Conservation (phyloP, 1,284 basidiomycete species). For the Cutaneotrichosporon arboriforme region DNA sequence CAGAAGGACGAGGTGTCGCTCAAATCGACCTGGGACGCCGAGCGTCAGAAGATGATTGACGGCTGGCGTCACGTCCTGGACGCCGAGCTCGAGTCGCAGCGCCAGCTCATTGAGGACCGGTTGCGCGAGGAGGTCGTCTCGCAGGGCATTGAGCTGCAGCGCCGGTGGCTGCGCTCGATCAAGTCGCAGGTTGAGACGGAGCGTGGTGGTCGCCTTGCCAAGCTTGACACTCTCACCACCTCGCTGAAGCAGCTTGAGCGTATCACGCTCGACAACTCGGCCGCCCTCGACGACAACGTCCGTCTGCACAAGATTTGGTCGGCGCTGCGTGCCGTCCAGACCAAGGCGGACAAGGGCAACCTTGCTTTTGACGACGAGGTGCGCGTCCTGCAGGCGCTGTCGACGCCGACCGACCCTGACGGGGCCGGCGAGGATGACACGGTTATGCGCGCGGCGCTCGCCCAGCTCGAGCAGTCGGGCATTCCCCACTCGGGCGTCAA, state of each 20-base stretch:
- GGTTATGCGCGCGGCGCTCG: conserved; percentile 63
- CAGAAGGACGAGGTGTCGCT: conserved; percentile 82
- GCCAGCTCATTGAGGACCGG: conserved; percentile 79
- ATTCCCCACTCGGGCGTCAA: conserved; percentile 82
- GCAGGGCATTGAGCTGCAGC: conserved; percentile 94
- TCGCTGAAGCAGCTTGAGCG: conserved; percentile 87
- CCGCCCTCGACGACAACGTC: conserved; percentile 82
- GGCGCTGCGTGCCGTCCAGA: conserved; percentile 50
- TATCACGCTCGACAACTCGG: conserved; percentile 83
- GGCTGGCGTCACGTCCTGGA: conserved; percentile 83
- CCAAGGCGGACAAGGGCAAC: conserved; percentile 55
- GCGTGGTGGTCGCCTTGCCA: conserved; percentile 88
- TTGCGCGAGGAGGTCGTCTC: conserved; percentile 91
- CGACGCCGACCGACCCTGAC: conserved; percentile 58
- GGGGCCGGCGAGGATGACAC: conserved; percentile 22
- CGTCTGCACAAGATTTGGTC: conserved; percentile 61
- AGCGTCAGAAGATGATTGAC: conserved; percentile 67
- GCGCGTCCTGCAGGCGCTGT: conserved; percentile 64
- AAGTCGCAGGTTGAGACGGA: conserved; percentile 95
- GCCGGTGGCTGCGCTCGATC: conserved; percentile 92
- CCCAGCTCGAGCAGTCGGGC: conserved; percentile 66
- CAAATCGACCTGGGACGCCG: conserved; percentile 73
- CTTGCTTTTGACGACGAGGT: conserved; percentile 81
- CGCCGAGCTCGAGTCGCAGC: conserved; percentile 78
- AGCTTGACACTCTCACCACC: conserved; percentile 85